phyloP scores from a whole-genome alignment of 805 yeast genomes.

The Monosporozyma aerobia region DNA sequence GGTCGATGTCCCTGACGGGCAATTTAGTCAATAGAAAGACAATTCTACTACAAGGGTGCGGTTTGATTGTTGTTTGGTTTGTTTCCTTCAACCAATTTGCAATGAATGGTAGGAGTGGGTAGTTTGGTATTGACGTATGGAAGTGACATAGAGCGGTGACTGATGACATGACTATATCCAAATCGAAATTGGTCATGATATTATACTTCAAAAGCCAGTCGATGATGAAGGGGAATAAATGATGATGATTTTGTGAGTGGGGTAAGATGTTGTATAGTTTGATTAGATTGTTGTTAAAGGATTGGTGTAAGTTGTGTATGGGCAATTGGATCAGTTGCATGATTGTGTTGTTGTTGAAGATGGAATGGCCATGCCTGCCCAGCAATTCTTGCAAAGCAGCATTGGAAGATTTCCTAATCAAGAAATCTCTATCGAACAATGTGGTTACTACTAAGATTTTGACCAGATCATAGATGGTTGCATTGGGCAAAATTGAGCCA shows the following conservation, averaged over 20 bases:
- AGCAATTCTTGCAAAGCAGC: slow-evolving; percentile 82
- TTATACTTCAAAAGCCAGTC: slow-evolving; percentile 17
- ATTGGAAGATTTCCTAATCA: slow-evolving; percentile 69
- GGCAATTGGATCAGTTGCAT: slow-evolving; percentile 50
- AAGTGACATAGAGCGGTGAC: slow-evolving; percentile 5
- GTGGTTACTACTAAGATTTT: slow-evolving; percentile 38
- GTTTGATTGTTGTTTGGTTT: no score
- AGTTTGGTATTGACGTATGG: neutral
- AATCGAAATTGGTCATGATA: slow-evolving; percentile 14
- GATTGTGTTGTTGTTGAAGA: slow-evolving; percentile 25
- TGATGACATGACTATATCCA: slow-evolving; percentile 8
- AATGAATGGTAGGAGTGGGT: neutral
- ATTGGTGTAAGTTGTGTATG: slow-evolving; percentile 37
- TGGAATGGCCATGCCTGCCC: slow-evolving; percentile 48
- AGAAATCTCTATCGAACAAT: slow-evolving; percentile 64
- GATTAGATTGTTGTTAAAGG: slow-evolving; percentile 34
- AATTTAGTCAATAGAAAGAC: no score
- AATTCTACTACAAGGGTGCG: no score
- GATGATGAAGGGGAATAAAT: slow-evolving; percentile 13
- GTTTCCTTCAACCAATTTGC: no score
- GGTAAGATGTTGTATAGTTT: slow-evolving; percentile 13
- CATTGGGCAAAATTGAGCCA: neutral
- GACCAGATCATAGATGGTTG: slow-evolving; percentile 23
- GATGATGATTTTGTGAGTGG: slow-evolving; percentile 7
- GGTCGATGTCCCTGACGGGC: no score